Base-by-base conservation (phyloP, 2,329 filamentous ascomycete genomes). In the Magnaporthiopsis incrustans region DNA sequence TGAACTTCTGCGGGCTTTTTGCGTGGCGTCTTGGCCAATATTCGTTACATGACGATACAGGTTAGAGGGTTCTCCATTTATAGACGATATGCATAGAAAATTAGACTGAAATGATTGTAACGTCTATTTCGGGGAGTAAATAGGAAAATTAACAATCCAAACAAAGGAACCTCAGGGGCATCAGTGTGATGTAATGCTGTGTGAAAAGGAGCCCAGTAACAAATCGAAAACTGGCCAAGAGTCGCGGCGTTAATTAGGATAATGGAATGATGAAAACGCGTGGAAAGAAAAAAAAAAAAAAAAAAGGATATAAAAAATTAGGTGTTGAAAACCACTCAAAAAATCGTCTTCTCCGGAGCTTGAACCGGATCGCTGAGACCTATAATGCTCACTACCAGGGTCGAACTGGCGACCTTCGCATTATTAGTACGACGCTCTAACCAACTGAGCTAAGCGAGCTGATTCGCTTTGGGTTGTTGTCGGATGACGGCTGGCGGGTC, bases 391-490 rank as follows among this genome's bases (percentile, higher is more conserved):
- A 53, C 44, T 53, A 53, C 44, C 44, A 53, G 44, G 44, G 44
- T 53, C 44, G 44, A 53, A 53, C 44, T 53, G 44, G 44, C 44
- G 44, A 53, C 44, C 44, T 53, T 53, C 44, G 44, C 44, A 53
- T 53, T 53, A 53, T 53, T 53, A 53, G 44, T 53, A 53, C 44
- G 44, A 53, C 44, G 44, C 44, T 53, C 44, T 53, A 53, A 53
- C 44, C 44, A 53, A 53, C 44, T 53, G 44, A 53, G 44, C 44
- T 53, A 53, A 53, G 44, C 44, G 44, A 53, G 44, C 44, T 53
- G 44, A 53, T 53, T 53, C 44, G 44, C 44, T 53, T 53, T n/a
- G 18, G 3, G 44, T 53, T 53, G 44, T 8, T 22, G 44, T 44
- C 18, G 18, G 6, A n/a, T 53, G 44, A 6, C 2, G 11, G 15